Evolutionary conservation across 352 stramenopile genomes (phyloP).

Genomic region (Phytophthora colocasiae): DNA sequence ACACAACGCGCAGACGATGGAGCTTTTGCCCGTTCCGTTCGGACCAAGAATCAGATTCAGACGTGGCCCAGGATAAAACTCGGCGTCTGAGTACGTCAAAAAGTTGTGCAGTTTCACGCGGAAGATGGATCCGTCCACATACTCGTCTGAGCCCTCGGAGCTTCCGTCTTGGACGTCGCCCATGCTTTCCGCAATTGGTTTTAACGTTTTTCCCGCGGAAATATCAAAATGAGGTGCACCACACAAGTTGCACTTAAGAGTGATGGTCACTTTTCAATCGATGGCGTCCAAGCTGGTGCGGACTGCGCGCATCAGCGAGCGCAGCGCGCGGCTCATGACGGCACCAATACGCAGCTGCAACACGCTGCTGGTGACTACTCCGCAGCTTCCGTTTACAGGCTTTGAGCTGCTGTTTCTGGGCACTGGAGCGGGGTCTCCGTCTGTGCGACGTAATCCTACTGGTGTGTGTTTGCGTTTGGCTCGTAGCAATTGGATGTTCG

Average conservation of each 20-base stretch:
- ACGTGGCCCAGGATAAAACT: conserved; percentile 91
- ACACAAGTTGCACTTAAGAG: conserved; percentile 1
- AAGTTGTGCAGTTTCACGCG: conserved; percentile 95
- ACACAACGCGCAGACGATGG: conserved; percentile 97
- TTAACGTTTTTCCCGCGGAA: conserved; percentile 59
- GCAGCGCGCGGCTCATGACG: conserved; percentile 47
- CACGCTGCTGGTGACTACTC: conserved; percentile 42
- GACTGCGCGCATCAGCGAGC: conserved; percentile 45
- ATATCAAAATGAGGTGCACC: conserved; percentile 11
- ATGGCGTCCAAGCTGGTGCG: conserved; percentile 25
- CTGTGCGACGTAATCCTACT: conserved; percentile 68
- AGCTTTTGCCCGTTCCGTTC: conserved; percentile 96
- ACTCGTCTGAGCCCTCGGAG: conserved; percentile 63
- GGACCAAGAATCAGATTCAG: conserved; percentile 98
- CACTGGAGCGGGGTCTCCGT: conserved; percentile 81
- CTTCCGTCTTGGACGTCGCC: conserved; percentile 31
- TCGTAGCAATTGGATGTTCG: conserved; percentile 89
- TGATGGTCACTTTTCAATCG: conserved; percentile 9
- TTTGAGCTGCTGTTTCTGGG: conserved; percentile 88
- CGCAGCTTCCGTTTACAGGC: conserved; percentile 73
- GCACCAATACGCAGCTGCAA: conserved; percentile 72
- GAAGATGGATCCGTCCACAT: conserved; percentile 89
- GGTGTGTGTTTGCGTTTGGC: conserved; percentile 66
- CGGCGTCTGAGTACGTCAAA: conserved; percentile 92
- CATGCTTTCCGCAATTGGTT: conserved; percentile 16